Conservation (phyloP, 2,329 filamentous ascomycete species). For the Talaromyces pinophilus region DNA sequence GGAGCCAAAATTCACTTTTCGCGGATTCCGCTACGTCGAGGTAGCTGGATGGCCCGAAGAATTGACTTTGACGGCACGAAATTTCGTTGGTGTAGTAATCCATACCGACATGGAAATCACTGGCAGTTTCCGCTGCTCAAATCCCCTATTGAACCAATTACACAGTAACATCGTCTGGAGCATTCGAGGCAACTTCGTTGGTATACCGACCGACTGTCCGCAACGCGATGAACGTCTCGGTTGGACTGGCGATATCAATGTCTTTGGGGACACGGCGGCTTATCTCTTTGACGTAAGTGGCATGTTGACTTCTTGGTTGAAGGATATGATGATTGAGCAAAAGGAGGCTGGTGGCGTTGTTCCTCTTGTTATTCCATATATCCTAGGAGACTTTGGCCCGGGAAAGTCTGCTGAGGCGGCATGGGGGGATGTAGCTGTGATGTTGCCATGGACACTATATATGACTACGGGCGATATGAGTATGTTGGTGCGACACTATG, state of each 20-base stretch:
- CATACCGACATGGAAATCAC: conserved; percentile 55
- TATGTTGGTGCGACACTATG: conserved; percentile 40
- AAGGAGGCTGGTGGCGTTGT: conserved; percentile 25
- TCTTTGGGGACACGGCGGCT: conserved; percentile 50
- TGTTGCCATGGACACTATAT: conserved; percentile 38
- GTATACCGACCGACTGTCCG: conserved; percentile 60
- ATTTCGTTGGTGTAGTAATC: conserved; percentile 39
- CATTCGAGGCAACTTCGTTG: conserved; percentile 61
- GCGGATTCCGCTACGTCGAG: conserved; percentile 54
- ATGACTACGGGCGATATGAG: conserved; percentile 37
- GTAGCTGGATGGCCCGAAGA: conserved; percentile 47
- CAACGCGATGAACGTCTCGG: conserved; percentile 58
- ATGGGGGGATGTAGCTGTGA: conserved; percentile 41
- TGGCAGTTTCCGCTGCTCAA: conserved; percentile 55
- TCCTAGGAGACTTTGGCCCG: conserved; percentile 19
- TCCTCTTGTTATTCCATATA: conserved; percentile 33
- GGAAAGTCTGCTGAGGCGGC: conserved; percentile 29
- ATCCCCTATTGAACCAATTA: conserved; percentile 52
- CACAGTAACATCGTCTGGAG: conserved; percentile 59
- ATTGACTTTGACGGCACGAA: background rate
- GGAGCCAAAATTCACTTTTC: conserved; percentile 54
- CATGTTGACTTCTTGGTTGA: conserved; percentile 54
- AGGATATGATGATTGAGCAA: conserved; percentile 48
- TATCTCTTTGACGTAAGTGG: conserved; percentile 54
- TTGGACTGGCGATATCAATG: conserved; percentile 56